Base-by-base conservation (phyloP, 2,329 filamentous ascomycete species). In the Arthrobotrys conoides region DNA sequence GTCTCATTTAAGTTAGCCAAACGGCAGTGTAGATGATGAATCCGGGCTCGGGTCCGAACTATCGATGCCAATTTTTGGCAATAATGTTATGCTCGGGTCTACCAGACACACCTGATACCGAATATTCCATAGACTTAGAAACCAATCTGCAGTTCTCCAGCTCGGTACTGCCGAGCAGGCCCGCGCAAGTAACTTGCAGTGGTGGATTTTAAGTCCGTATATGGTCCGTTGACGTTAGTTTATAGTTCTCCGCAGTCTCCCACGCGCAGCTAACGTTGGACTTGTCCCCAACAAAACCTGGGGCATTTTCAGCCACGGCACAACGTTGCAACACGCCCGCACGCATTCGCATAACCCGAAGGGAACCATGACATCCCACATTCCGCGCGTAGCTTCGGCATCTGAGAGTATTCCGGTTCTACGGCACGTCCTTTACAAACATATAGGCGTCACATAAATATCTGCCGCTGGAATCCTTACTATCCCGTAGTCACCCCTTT, bases 241-340 rank as follows among this genome's bases (percentile, higher is more conserved):
- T n/a, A n/a, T n/a, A n/a, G n/a, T n/a, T n/a, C n/a, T n/a, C n/a
- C n/a, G n/a, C n/a, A n/a, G n/a, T n/a, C n/a, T n/a, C n/a, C n/a
- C n/a, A n/a, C n/a, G 10, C 36, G 36, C 36, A 38, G 3, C 8
- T 38, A 38, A 10, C 36, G 6, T 14, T 12, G 38, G 38, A 41
- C 12, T 22, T 2, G 8, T 18, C 1, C n/a, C 38, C 38, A 24
- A 53, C 27, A 27, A 36, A 41, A 41, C 14, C 38, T 41, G 38
- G 38, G 38, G 61, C 51, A 73, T 67, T 67, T 73, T 73, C 61
- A 73, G 70, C 70, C 70, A 73, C 70, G 70, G 70, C 70, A 36
- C 48, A 73, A 73, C 70, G 9, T n/a, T n/a, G n/a, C n/a, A n/a
- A n/a, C n/a, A n/a, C 55, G 44, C 57, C 22, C 53, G 22, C 51